Evolutionary conservation across 768 basidiomycete genomes (phyloP), one percentile per base, ranked within the genome.

Genomic region (Mycena polygramma): DNA sequence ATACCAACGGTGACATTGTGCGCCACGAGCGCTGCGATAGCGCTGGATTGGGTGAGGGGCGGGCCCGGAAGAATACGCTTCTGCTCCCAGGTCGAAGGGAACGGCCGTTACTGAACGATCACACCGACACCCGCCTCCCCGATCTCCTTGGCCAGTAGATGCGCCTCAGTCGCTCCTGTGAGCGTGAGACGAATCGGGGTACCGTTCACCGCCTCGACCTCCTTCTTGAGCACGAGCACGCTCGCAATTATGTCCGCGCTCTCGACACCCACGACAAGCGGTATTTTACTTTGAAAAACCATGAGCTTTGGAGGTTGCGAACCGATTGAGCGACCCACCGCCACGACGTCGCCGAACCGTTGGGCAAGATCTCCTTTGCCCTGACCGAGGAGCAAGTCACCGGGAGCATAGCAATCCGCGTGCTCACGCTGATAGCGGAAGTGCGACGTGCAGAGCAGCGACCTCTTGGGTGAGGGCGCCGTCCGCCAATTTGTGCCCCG

Each of bases 211-310:
- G 62, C 75, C 64, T 91, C 88, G 17, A 88, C 84, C 63, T 90
- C 86, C 19, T 77, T 76, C 77, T 91, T 92, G 69, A 96, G 86
- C 9, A 74, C 75, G 45, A 96, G 80, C 19, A 96, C 79, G 1
- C 89, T 87, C 0, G 92, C 89, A 75, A 96, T 95, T 63, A 91
- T 83, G 78, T 96, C 94, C 13, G 92, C 93, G 74, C 87, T 92
- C 64, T 91, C 84, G 20, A 89, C 90, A 3, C 87, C 81, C 24
- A 95, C 79, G 1, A 94, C 92, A 19, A 96, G 81, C 0, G 92
- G 88, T 0, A 91, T 77, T 26, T 81, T 70, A 20, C 92, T 91
- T 86, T 92, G 62, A 9, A 36, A 57, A 24, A 30, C 3, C 8
- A 43, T 43, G n/a, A 24, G 30, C 8, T 54, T 46, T 51, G 8